Evolutionary conservation across 768 basidiomycete genomes (phyloP).

Genomic region (Terana coerulea): DNA sequence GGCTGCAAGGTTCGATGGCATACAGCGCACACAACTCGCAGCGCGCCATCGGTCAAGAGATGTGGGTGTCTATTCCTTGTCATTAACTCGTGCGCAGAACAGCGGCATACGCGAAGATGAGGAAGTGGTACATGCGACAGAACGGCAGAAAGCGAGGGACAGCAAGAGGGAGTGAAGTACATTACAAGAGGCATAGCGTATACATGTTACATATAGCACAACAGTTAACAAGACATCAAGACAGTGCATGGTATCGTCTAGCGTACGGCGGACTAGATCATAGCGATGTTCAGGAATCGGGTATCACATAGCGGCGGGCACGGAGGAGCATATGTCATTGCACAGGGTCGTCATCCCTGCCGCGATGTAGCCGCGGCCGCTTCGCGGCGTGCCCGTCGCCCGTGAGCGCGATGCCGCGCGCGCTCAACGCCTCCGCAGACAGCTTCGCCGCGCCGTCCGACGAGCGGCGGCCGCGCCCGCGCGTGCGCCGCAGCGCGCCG

Average conservation of each 20-base stretch:
- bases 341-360: constrained; percentile 41
- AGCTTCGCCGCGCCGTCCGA: constrained; percentile 71
- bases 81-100: too few species aligned
- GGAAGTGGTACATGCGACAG: not conserved
- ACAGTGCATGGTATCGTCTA: constrained; percentile 5
- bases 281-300: constrained; percentile 1
- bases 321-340: not conserved
- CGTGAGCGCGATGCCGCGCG: constrained; percentile 66
- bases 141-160: not conserved
- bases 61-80: too few species aligned
- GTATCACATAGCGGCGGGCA: not conserved
- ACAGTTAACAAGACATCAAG: not conserved
- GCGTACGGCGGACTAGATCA: not conserved
- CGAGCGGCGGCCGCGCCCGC: constrained; percentile 67
- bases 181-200: constrained; percentile 2
- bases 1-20: too few species aligned
- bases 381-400: constrained; percentile 32
- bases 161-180: not conserved
- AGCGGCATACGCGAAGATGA: not conserved
- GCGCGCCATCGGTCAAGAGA: too few species aligned
- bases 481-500: constrained; percentile 76
- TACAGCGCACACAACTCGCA: too few species aligned
- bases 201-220: constrained; percentile 7
- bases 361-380: constrained; percentile 49
- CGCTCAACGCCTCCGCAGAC: constrained; percentile 78